Evolutionary conservation across 306 rosid species (phyloP), one percentile per base, ranked within the genome.

Genomic region (Castanospermum australe): DNA sequence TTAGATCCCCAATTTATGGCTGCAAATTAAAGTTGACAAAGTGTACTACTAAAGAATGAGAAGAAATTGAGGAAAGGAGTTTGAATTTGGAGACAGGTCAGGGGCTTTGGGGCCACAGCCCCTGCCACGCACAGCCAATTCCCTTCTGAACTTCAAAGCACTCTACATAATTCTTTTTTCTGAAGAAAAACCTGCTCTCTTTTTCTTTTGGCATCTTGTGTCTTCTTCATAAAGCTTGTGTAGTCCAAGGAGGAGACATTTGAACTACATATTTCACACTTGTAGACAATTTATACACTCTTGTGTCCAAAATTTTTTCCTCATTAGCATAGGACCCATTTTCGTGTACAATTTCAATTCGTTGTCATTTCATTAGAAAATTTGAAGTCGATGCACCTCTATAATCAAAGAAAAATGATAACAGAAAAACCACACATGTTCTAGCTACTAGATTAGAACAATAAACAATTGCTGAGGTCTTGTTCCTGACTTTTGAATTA

Each of bases 191-290:
- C 65, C 21, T 32, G 22, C 8, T 41, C 35, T 32, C 2, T 35
- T 66, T 81, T 72, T 30, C 25, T 80, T 80, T 76, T 72, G 78
- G 67, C 81, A 72, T 15, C 59, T 81, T 35, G 14, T 81, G 83
- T 72, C 81, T 72, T 85, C 60, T 72, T 73, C 81, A 14, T 42
- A 73, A 78, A 81, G 76, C 68, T 78, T 67, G 55, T 85, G 86
- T 86, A 63, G 82, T 82, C 57, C 77, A 75, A 75, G 82, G 68
- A 41, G 88, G 86, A 54, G 79, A 85, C 88, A 85, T 44, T 39
- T 17, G 59, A 69, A 72, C 67, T 74, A 69, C 77, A 78, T 45
- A 61, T 78, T 42, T 75, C 86, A 62, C 81, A 74, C 70, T 62
- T 73, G 42, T 52, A 82, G 86, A 68, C 86, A 85, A 73, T 47